Evolutionary conservation across 2,329 filamentous ascomycete genomes (phyloP).

Genomic region (Colletotrichum cuscutae): DNA sequence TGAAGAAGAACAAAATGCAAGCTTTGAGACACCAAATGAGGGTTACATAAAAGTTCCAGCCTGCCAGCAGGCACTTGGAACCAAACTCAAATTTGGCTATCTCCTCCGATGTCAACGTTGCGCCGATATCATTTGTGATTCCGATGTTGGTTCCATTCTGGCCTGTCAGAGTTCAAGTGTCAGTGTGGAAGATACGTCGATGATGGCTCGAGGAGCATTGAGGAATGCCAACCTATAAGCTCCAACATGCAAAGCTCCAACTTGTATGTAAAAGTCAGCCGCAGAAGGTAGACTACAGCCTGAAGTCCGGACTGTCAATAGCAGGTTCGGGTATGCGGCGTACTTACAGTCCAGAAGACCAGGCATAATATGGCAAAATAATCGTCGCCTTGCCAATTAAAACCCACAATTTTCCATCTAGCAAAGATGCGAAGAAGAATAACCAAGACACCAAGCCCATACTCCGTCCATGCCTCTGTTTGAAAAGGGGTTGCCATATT

Average conservation of each 20-base stretch:
- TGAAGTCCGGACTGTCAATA: too few species aligned
- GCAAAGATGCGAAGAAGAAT: slow-evolving; percentile 51
- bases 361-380: slow-evolving; percentile 50
- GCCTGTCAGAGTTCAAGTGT: slow-evolving; percentile 37
- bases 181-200: background rate
- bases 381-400: slow-evolving; percentile 56
- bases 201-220: background rate
- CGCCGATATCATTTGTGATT: slow-evolving; percentile 44
- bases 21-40: slow-evolving; percentile 55
- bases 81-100: slow-evolving; percentile 45
- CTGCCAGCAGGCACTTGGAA: slow-evolving; percentile 46
- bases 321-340: too few species aligned
- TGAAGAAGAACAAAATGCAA: slow-evolving; percentile 55
- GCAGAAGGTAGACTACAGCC: background rate
- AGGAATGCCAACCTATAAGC: slow-evolving; percentile 5
- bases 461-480: slow-evolving; percentile 55
- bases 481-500: slow-evolving; percentile 52
- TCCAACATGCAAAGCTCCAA: slow-evolving; percentile 21
- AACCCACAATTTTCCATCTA: slow-evolving; percentile 50
- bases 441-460: slow-evolving; percentile 49
- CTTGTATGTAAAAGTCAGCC: background rate
- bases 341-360: slow-evolving; percentile 50
- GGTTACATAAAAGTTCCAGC: slow-evolving; percentile 53
- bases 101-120: slow-evolving; percentile 43
- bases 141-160: slow-evolving; percentile 52